Base-by-base conservation (phyloP, 2,329 filamentous ascomycete genomes). In the Fusarium graminum region DNA sequence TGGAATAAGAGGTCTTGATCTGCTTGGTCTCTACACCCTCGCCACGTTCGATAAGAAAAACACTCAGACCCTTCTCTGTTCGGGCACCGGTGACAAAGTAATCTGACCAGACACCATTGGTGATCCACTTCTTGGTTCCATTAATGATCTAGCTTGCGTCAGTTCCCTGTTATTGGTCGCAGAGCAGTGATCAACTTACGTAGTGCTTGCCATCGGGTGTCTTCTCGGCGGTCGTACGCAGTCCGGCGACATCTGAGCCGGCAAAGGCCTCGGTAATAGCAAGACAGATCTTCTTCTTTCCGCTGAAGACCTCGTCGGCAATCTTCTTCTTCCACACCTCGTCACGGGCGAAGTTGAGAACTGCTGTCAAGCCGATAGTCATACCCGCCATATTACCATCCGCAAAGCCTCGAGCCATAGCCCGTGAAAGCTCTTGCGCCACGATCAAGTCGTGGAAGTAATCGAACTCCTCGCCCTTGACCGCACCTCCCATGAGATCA, bases 261-360 rank as follows among this genome's bases (percentile, higher is more conserved):
- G 92, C 92, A 78, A 96, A 95, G 0, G 93, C 92, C 79, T 97
- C 93, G 2, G 92, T 95, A 74, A 96, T 93, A 52, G 92, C 92
- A 4, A 97, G 82, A 74, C 90, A 94, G 75, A 95, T 92, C 83
- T 94, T 94, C 86, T 95, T 95, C 83, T 89, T 87, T 61, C 92
- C 92, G 43, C 85, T 87, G 68, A 96, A 85, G 43, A 92, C 89
- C 72, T 95, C 91, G 34, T 88, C 83, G 32, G 88, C 86, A 44
- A 96, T 83, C 52, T 83, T 83, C 69, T 89, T 84, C 79, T 89
- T 89, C 71, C 92, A 85, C 40, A 81, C 81, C 55, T 87, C 81
- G 72, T 94, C 85, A 50, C 85, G 87, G 76, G 91, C 86, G 83
- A 90, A 96, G 81, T 94, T 90, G 74, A 93, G 85, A 25, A 96